phyloP scores from a whole-genome alignment of 768 basidiomycete genomes.

The Tulasnella sp. region DNA sequence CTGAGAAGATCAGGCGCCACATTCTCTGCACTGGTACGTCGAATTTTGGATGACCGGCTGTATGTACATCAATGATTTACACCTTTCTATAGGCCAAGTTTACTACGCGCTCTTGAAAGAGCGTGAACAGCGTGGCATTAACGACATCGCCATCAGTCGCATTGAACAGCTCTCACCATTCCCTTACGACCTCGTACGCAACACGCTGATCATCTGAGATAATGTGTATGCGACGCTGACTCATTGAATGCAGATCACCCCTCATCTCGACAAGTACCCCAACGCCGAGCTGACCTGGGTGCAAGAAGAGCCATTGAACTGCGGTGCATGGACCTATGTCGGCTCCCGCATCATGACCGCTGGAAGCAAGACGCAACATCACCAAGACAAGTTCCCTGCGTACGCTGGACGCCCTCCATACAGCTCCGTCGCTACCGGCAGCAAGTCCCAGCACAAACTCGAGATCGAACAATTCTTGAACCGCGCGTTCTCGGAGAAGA shows the following conservation, averaged over 20 bases:
- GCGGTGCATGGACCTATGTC: conserved; percentile 94
- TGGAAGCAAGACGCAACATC: conserved; percentile 78
- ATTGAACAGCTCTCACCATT: conserved; percentile 94
- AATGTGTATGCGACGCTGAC: background rate
- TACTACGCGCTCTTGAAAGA: conserved; percentile 83
- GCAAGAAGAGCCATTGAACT: conserved; percentile 96
- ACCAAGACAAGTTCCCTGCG: conserved; percentile 78
- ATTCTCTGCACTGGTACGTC: conserved; percentile 69
- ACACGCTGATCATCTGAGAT: background rate
- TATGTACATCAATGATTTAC: conserved; percentile 1
- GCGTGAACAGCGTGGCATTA: conserved; percentile 81
- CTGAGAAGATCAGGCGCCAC: conserved; percentile 83
- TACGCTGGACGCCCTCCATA: conserved; percentile 91
- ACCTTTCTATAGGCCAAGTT: conserved; percentile 58
- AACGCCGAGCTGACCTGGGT: conserved; percentile 91
- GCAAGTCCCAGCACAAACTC: conserved; percentile 83
- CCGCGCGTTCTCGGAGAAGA: conserved; percentile 27
- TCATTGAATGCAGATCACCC: conserved; percentile 50
- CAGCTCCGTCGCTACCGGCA: conserved; percentile 83
- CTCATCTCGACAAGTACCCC: conserved; percentile 92
- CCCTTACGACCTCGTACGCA: conserved; percentile 81
- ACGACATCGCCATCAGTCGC: conserved; percentile 86
- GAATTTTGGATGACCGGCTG: background rate
- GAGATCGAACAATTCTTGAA: conserved; percentile 63
- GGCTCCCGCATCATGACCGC: conserved; percentile 90